Conservation (phyloP, 192 early-diverging fungal genomes). For the Linderina pennispora region DNA sequence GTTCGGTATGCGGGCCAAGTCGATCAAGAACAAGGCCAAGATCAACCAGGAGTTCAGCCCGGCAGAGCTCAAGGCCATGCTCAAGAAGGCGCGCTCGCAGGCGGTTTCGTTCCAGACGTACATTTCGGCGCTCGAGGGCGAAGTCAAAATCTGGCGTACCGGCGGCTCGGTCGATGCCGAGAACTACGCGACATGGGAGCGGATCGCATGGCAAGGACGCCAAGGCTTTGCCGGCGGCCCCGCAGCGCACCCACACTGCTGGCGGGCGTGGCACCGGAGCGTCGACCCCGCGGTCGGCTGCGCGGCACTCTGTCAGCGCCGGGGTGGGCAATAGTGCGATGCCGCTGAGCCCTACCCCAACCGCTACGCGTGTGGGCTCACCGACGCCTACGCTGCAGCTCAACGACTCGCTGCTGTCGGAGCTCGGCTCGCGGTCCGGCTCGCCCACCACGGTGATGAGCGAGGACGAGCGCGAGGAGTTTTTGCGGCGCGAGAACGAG, state of each 20-base stretch:
- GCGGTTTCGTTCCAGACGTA: slow-evolving; percentile 78
- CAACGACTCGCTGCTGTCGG: slow-evolving; percentile 41
- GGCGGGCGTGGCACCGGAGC: slow-evolving; percentile 10
- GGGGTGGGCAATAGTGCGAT: slow-evolving; percentile 27
- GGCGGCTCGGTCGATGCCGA: slow-evolving; percentile 63
- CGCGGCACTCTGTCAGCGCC: slow-evolving; percentile 34
- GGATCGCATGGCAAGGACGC: slow-evolving; percentile 22
- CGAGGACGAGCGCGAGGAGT: slow-evolving; percentile 92
- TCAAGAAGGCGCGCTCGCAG: slow-evolving; percentile 86
- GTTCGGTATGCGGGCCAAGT: slow-evolving; percentile 98
- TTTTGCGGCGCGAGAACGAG: slow-evolving; percentile 93
- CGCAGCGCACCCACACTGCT: slow-evolving; percentile 17
- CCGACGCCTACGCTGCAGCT: slow-evolving; percentile 34
- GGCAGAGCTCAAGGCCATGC: slow-evolving; percentile 88
- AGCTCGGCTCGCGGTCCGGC: slow-evolving; percentile 38
- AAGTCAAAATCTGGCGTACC: slow-evolving; percentile 83
- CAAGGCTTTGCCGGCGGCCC: slow-evolving; percentile 6
- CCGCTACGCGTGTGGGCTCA: slow-evolving; percentile 27
- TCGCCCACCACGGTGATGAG: slow-evolving; percentile 75
- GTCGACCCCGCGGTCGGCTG: slow-evolving; percentile 26
- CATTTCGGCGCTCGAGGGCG: slow-evolving; percentile 77
- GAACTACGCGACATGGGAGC: slow-evolving; percentile 48
- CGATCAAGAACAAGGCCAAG: slow-evolving; percentile 99
- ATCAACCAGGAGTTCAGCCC: slow-evolving; percentile 95
- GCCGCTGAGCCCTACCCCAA: slow-evolving; percentile 36